These are phyloP conservation scores for Verticillium nonalfalfae DNA, from an alignment of 2,329 filamentous ascomycete genomes.

Conservation along the genomic window DNA sequence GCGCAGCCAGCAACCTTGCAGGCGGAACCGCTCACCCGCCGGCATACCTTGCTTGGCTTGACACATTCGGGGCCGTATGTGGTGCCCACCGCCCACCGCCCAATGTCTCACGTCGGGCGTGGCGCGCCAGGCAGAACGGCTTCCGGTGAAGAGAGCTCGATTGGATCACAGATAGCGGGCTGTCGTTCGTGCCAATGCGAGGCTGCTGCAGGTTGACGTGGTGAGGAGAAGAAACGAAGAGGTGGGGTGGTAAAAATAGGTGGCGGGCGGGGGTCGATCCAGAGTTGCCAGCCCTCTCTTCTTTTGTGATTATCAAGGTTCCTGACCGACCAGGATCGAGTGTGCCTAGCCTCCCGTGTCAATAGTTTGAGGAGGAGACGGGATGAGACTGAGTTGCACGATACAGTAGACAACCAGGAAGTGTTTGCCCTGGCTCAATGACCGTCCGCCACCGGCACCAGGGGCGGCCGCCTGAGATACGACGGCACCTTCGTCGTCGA, in stretches of 20 bases:
- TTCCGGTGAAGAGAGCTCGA: slow-evolving; percentile 1
- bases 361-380: background rate
- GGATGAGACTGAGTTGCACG: background rate
- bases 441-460: too few species aligned
- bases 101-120: background rate
- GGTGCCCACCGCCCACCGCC: background rate
- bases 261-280: background rate
- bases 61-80: background rate
- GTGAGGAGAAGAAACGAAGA: background rate
- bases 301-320: background rate
- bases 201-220: slow-evolving; percentile 8
- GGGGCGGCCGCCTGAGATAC: background rate
- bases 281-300: background rate
- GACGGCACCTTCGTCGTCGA: background rate
- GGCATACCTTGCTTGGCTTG: background rate
- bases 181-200: background rate
- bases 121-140: background rate
- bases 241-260: slow-evolving; percentile 6
- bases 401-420: background rate
- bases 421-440: too few species aligned
- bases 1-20: background rate
- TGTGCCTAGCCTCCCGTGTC: too few species aligned
- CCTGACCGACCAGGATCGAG: background rate
- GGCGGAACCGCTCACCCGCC: background rate
- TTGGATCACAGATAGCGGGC: slow-evolving; percentile 4